phyloP scores from a whole-genome alignment of 202 grass and related monocot species.

The Miscanthus sacchariflorus region DNA sequence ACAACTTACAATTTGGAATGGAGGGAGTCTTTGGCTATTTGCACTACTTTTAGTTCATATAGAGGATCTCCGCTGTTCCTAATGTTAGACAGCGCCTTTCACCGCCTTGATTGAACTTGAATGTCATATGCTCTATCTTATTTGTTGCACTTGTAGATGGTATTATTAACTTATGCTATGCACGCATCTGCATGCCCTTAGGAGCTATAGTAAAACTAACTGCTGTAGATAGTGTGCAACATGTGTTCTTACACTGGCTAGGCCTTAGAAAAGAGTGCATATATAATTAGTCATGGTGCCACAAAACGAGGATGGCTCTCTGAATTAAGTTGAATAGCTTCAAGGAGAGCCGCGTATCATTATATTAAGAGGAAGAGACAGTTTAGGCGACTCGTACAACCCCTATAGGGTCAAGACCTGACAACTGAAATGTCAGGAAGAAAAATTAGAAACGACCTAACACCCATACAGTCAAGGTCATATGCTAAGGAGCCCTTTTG shows the following conservation, averaged over 20 bases:
- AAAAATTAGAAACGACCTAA: not conserved
- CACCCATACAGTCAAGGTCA: not conserved
- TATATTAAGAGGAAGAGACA: too few relatives aligned
- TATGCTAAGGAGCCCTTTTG: too few relatives aligned
- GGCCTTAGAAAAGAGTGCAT: not conserved
- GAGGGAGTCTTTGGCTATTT: not conserved
- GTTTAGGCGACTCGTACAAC: too few relatives aligned
- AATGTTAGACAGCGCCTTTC: not conserved
- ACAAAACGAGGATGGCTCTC: too few relatives aligned
- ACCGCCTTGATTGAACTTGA: not conserved
- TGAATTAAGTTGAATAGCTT: too few relatives aligned
- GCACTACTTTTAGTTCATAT: slow-evolving; percentile 21
- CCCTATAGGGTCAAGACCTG: too few relatives aligned
- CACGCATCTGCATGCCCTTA: not conserved
- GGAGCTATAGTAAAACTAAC: not conserved
- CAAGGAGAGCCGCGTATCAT: too few relatives aligned
- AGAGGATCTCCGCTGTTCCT: not conserved
- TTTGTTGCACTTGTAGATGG: not conserved
- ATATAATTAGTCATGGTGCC: too few relatives aligned
- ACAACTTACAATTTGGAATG: too few relatives aligned
- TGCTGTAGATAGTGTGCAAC: not conserved
- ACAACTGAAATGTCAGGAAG: too few relatives aligned
- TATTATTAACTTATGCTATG: not conserved
- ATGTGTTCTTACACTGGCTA: not conserved
- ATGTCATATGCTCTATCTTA: slow-evolving; percentile 12